Evolutionary conservation across 2,329 filamentous ascomycete genomes (phyloP), one percentile per base, ranked within the genome.

Genomic region (Colletotrichum coccodes): DNA sequence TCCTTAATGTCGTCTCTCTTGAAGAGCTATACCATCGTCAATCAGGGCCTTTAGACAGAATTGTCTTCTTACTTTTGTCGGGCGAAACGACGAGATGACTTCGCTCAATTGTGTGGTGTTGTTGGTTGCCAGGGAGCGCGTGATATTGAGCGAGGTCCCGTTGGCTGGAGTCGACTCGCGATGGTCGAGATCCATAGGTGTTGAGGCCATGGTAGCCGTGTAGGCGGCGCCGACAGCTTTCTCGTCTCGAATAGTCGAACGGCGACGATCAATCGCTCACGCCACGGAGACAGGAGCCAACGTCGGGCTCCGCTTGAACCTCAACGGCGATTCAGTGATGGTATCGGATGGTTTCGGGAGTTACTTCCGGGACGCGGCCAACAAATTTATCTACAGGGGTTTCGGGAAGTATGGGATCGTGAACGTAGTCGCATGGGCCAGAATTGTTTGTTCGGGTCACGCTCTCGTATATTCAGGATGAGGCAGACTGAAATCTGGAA

Each of bases 51-150:
- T 26, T 38, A 40, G 64, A 47, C 58, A 47, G 3, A 11, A 28
- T 14, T 44, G 16, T 26, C 30, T 56, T 50, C 81, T 73, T 81
- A 95, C 93, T 86, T 94, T 94, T 53, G 91, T 91, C 8, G 95
- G 94, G 58, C 93, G 87, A 78, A 94, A 97, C 62, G 87, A 90
- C 42, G 89, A 85, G 73, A 97, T 91, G 73, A 96, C 86, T 75
- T 97, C 94, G 75, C 89, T 87, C 62, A 97, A 87, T 76, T 92
- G 92, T 14, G 91, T 89, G 6, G 87, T 87, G 64, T 82, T 82
- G 46, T 82, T 78, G 52, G 75, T 73, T 49, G 80, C 81, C 23
- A 87, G 72, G 12, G 83, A 83, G 23, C 87, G 82, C 9, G 84
- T 82, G 58, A 87, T 86, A 70, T 86, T 86, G 47, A 88, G 80